These are phyloP conservation scores for Acorus gramineus DNA, from an alignment of 106 monocot species.

Conservation along the genomic window DNA sequence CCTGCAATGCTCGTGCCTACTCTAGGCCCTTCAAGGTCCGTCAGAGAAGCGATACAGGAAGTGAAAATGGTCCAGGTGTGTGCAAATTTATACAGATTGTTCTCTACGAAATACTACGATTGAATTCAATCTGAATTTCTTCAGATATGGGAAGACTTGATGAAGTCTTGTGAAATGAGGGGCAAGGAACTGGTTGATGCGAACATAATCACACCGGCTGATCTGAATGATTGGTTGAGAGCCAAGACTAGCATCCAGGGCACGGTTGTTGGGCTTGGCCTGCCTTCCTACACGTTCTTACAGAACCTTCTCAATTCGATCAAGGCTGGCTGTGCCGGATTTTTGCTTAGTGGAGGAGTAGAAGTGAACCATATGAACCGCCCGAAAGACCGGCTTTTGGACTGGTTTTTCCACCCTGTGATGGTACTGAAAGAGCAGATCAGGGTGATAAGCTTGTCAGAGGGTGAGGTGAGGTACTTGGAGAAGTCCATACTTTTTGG, in stretches of 20 bases:
- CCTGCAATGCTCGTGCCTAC: conserved; percentile 71
- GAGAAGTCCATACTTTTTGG: conserved; percentile 66
- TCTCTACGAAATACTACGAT: too few relatives aligned
- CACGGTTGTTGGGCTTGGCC: conserved; percentile 41
- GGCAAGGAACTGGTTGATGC: conserved; percentile 68
- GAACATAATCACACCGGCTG: conserved; percentile 26
- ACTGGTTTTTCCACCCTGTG: conserved; percentile 92
- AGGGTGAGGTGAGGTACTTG: conserved; percentile 64
- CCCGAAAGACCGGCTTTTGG: conserved; percentile 64
- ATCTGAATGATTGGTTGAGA: conserved; percentile 66
- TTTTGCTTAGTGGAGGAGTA: conserved; percentile 41
- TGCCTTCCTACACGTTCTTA: conserved; percentile 49
- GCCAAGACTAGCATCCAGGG: conserved; percentile 44
- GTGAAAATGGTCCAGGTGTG: conserved; percentile 95
- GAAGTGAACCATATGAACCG: conserved; percentile 62
- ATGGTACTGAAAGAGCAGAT: conserved; percentile 91
- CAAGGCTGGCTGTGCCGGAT: conserved; percentile 41
- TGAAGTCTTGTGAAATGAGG: conserved; percentile 45
- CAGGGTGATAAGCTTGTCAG: conserved; percentile 41
- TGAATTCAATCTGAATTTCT: too few relatives aligned
- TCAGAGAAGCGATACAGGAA: conserved; percentile 81
- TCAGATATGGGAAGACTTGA: conserved; percentile 78
- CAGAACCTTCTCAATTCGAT: conserved; percentile 44
- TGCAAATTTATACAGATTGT: too few relatives aligned
- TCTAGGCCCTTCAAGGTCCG: conserved; percentile 75